Evolutionary conservation across 176 grass and related monocot genomes (phyloP), one percentile per base, ranked within the genome.

Genomic region (Cymbopogon citratus): DNA sequence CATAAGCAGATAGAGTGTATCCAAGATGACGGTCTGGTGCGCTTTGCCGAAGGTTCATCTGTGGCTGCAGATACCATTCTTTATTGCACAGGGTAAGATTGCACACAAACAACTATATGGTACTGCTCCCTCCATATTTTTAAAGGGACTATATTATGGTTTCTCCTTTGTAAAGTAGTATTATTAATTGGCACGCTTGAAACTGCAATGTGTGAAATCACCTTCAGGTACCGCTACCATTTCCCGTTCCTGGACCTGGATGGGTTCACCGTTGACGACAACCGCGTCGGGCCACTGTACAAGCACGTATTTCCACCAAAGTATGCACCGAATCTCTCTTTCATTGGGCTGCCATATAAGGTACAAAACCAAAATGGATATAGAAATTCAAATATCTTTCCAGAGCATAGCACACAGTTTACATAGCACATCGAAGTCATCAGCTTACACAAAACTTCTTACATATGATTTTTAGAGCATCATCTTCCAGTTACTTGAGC

Each of bases 1-100:
- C 5, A 56, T 78, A 34, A 73, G 5, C 75, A 89, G 83, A 77
- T 92, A 38, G 76, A 81, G 8, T 81, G 40, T 48, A 69, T 89
- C 48, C 35, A 84, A 40, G 80, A 86, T 6, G 69, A 87, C 40
- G 84, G 84, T 6, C 49, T 28, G 31, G 80, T 92, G 34, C 33
- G 19, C 18, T 87, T 92, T 29, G 66, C 9, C 3, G 71, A 92
- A 77, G 87, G 84, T 7, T 73, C 80, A 36, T 41, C 76, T 3
- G 63, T 87, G 2, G 5, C 57, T 19, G 84, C 87, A 73, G 91
- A 89, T 11, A 54, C 54, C 21, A 85, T 89, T 52, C 54, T 87
- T 63, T 92, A 87, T 65, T 89, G 84, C 65, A 92, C 90, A 83
- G 90, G 87, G 87, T 87, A 80, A 16, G 66, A 44, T n/a, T 29